These are phyloP conservation scores for Solanum lignicaule DNA, from an alignment of 257 asterid species.

Conservation along the genomic window DNA sequence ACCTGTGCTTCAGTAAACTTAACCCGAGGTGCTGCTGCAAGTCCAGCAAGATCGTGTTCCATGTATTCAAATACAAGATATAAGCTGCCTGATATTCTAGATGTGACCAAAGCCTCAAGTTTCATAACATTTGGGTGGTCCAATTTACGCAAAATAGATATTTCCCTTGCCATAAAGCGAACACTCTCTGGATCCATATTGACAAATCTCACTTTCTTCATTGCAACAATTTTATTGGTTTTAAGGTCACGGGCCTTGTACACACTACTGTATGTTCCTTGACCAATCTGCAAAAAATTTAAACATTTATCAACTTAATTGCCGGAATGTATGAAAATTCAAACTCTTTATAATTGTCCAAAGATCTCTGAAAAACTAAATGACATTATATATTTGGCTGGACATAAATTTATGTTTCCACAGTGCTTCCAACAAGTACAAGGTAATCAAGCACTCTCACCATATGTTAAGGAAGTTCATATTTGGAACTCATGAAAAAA, in stretches of 20 bases:
- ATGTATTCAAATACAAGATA: conserved; percentile 92
- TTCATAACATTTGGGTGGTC: conserved; percentile 94
- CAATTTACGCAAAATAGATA: conserved; percentile 52
- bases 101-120: conserved; percentile 75
- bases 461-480: neutral
- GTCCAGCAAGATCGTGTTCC: conserved; percentile 99
- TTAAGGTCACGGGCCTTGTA: conserved; percentile 78
- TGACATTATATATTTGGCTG: neutral
- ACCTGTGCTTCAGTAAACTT: conserved; percentile 90
- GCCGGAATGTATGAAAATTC: neutral
- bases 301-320: neutral
- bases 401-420: neutral
- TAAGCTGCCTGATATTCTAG: conserved; percentile 64
- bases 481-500: neutral
- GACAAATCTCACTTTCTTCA: conserved; percentile 85
- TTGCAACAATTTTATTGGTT: conserved; percentile 56
- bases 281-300: conserved; percentile 60
- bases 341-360: neutral
- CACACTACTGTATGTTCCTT: conserved; percentile 95
- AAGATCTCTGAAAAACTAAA: neutral
- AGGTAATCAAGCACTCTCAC: neutral
- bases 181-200: conserved; percentile 95
- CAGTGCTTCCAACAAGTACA: neutral
- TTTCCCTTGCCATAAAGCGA: conserved; percentile 96
- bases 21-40: conserved; percentile 42